Evolutionary conservation across 129 eudicot genomes (phyloP).

Genomic region (Scalesia atractyloides): DNA sequence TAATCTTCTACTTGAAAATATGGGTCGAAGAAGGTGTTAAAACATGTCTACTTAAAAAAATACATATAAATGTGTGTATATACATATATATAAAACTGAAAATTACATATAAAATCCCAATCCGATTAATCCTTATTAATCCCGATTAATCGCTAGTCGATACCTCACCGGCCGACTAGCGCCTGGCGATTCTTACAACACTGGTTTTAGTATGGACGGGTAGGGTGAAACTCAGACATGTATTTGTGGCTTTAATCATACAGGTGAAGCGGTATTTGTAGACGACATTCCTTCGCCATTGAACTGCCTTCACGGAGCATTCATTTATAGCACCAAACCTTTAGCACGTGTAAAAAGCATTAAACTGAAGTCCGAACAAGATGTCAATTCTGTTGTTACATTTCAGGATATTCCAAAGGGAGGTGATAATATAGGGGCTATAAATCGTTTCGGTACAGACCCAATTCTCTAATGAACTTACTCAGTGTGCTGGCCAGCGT

Average conservation of each 20-base stretch:
- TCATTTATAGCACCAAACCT: slow-evolving; percentile 72
- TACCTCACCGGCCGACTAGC: too few relatives aligned
- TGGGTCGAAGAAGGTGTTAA: too few relatives aligned
- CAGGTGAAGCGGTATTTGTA: slow-evolving; percentile 85
- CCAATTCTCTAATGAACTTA: slow-evolving; percentile 66
- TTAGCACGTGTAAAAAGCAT: slow-evolving; percentile 66
- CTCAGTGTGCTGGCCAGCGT: slow-evolving; percentile 71
- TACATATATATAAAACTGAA: too few relatives aligned
- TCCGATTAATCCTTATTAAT: too few relatives aligned
- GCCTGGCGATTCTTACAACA: too few relatives aligned
- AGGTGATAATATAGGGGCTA: slow-evolving; percentile 66
- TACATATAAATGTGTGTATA: too few relatives aligned
- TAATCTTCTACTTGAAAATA: too few relatives aligned
- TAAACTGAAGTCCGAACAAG: slow-evolving; percentile 42
- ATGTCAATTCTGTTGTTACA: slow-evolving; percentile 49
- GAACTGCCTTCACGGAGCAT: slow-evolving; percentile 74
- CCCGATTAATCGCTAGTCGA: too few relatives aligned
- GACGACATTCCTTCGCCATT: slow-evolving; percentile 86
- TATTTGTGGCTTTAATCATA: slow-evolving; percentile 19
- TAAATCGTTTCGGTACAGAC: slow-evolving; percentile 53
- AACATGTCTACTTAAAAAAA: too few relatives aligned
- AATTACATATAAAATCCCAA: too few relatives aligned
- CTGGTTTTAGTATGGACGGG: not conserved
- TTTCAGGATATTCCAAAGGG: slow-evolving; percentile 68
- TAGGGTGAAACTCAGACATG: not conserved